Evolutionary conservation across 345 rosid species (phyloP).

Genomic region (Euclidium syriacum): DNA sequence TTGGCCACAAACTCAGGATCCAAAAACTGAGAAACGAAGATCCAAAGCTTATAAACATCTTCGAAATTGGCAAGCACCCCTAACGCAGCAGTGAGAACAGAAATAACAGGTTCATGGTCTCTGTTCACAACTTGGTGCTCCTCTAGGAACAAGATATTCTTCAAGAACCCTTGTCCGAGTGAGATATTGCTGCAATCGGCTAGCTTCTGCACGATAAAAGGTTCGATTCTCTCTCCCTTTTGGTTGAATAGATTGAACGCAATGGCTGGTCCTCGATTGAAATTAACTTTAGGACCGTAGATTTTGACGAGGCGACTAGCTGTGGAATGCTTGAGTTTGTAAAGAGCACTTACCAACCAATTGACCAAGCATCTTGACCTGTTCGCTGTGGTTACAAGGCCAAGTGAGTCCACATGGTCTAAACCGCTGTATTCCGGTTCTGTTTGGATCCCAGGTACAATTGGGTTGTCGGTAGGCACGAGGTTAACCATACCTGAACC

Average conservation of each 20-base stretch:
- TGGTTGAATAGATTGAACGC: constrained; percentile 81
- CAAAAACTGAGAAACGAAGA: constrained; percentile 74
- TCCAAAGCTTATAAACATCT: constrained; percentile 79
- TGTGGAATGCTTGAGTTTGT: constrained; percentile 73
- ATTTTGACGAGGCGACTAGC: constrained; percentile 48
- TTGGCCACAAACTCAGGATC: constrained; percentile 91
- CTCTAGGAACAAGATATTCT: constrained; percentile 55
- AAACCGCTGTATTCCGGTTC: constrained; percentile 47
- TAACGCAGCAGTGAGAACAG: constrained; percentile 68
- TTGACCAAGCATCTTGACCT: constrained; percentile 84
- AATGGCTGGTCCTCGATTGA: constrained; percentile 81
- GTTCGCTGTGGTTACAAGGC: constrained; percentile 50
- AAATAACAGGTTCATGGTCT: constrained; percentile 40
- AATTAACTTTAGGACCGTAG: constrained; percentile 78
- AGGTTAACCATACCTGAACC: constrained; percentile 71
- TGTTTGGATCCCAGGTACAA: constrained; percentile 20
- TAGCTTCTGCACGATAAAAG: constrained; percentile 79
- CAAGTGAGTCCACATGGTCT: constrained; percentile 74
- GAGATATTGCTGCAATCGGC: constrained; percentile 74
- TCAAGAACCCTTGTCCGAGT: constrained; percentile 62
- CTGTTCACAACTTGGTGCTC: constrained; percentile 49
- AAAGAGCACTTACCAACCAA: constrained; percentile 78
- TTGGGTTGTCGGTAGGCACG: constrained; percentile 42
- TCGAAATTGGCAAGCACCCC: constrained; percentile 81
- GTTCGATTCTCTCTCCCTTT: constrained; percentile 76